phyloP scores from a whole-genome alignment of 352 stramenopile species.

The Globisporangium apiculatum region DNA sequence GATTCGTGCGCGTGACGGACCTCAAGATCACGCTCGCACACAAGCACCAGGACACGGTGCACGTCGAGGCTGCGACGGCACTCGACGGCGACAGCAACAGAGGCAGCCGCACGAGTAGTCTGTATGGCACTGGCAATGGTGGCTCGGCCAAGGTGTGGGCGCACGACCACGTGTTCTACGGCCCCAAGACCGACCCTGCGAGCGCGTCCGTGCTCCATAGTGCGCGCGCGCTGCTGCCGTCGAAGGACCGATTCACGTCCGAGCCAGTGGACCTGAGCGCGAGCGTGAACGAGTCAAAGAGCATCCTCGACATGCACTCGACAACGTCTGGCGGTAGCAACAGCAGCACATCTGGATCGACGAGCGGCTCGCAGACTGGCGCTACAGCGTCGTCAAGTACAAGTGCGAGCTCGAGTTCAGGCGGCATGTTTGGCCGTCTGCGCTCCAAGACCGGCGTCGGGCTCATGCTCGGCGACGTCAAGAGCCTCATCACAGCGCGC shows the following conservation, averaged over 20 bases:
- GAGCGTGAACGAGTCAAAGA: constrained; percentile 47
- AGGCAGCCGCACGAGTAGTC: constrained; percentile 4
- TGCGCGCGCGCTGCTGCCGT: constrained; percentile 21
- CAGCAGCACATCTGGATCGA: not conserved
- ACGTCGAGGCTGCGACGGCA: constrained; percentile 24
- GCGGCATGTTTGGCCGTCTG: constrained; percentile 44
- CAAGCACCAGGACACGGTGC: constrained; percentile 52
- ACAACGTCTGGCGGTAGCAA: not conserved
- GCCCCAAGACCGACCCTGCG: constrained; percentile 49
- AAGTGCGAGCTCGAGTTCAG: not conserved
- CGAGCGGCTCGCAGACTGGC: not conserved
- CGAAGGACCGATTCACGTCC: constrained; percentile 46
- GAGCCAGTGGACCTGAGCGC: constrained; percentile 55
- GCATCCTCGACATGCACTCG: constrained; percentile 32
- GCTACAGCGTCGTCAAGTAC: constrained; percentile 10
- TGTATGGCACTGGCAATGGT: not conserved
- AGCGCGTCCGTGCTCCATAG: constrained; percentile 55
- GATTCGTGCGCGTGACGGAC: constrained; percentile 55
- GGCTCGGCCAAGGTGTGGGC: constrained; percentile 23
- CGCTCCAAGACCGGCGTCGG: constrained; percentile 37
- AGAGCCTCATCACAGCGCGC: constrained; percentile 35
- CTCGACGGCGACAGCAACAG: constrained; percentile 2
- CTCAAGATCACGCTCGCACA: constrained; percentile 62
- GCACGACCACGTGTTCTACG: constrained; percentile 59
- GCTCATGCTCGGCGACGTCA: constrained; percentile 52